Base-by-base conservation (phyloP, 1,139 yeast species). In the Nakaseomyces kungkrabaensis region DNA sequence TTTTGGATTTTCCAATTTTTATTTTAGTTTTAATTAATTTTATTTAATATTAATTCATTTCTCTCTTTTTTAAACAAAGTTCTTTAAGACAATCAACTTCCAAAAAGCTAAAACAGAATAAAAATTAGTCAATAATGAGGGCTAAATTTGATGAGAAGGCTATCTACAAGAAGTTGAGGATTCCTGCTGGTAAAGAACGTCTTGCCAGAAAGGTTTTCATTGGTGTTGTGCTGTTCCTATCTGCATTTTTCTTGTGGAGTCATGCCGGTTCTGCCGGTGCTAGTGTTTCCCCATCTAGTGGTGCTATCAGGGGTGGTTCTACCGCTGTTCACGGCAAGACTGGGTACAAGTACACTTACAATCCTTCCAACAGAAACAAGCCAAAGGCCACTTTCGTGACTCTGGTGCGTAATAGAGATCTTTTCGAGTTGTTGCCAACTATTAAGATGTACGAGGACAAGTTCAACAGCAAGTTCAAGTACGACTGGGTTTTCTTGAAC, bases 401-500 rank as follows among this genome's bases (percentile, higher is more conserved):
- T 8, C 68, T 88, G 50, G 90, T 86, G 38, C 73, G 94, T 55
- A 85, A 87, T 65, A 63, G 71, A 11, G 96, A 88, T 57, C 63
- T 86, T 34, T 72, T 73, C 63, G 76, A 73, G 5, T 68, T 86
- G 50, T 64, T 82, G 17, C 74, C 72, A 47, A 78, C 94, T 4
- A 79, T 87, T 45, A 74, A 78, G 50, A 72, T 77, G 47, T 76
- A 85, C 37, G 90, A 87, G 68, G 82, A 78, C 59, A 73, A 92
- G 46, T 87, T 86, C 70, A 86, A 87, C 68, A 61, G 70, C 51
- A 68, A 76, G 50, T 83, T 67, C 65, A 77, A 81, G 59, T 84
- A 84, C 65, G 87, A 81, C 58, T 84, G 92, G 92, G 81, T 82
- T n/a, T 84, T 84, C 61, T 70, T 82, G 55, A 84, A 84, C 64